phyloP scores from a whole-genome alignment of 202 grass and related monocot species.

The Digitaria exilis region DNA sequence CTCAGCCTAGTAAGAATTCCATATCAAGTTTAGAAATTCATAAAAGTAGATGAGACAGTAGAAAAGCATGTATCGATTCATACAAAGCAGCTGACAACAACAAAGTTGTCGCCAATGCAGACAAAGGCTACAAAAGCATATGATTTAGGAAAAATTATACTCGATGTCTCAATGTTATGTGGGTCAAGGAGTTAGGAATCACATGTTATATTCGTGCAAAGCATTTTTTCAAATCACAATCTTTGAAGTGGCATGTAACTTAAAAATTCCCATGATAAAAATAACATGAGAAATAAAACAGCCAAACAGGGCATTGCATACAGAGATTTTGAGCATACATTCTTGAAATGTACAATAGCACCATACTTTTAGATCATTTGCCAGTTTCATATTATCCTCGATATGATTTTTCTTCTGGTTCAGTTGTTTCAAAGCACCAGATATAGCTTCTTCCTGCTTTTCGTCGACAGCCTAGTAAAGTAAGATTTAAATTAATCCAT shows the following conservation, averaged over 20 bases:
- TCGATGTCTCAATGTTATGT: neutral
- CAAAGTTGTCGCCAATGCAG: slow-evolving; percentile 16
- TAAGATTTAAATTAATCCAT: slow-evolving; percentile 37
- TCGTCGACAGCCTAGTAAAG: slow-evolving; percentile 83
- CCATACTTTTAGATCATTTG: slow-evolving; percentile 86
- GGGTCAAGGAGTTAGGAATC: neutral
- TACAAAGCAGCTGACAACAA: slow-evolving; percentile 27
- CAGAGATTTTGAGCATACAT: slow-evolving; percentile 47
- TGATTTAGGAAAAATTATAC: slow-evolving; percentile 14
- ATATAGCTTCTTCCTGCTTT: slow-evolving; percentile 90
- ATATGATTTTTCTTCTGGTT: slow-evolving; percentile 75
- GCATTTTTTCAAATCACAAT: slow-evolving; percentile 24
- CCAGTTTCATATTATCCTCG: slow-evolving; percentile 78
- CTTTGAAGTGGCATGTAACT: neutral
- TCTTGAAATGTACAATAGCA: slow-evolving; percentile 46
- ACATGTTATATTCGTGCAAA: neutral
- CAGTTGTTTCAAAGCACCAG: slow-evolving; percentile 81
- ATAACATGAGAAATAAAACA: slow-evolving; percentile 6
- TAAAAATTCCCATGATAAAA: slow-evolving; percentile 16
- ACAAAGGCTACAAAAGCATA: slow-evolving; percentile 3
- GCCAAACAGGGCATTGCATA: slow-evolving; percentile 21
- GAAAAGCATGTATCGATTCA: slow-evolving; percentile 11
- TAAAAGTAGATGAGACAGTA: neutral
- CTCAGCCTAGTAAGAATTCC: slow-evolving; percentile 63
- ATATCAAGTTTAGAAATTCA: slow-evolving; percentile 22